Percentiles rank a stretch among this genome's conserved stretches.
Conservation (phyloP, 2,329 filamentous ascomycete genomes). For the Teratosphaeria destructans region DNA sequence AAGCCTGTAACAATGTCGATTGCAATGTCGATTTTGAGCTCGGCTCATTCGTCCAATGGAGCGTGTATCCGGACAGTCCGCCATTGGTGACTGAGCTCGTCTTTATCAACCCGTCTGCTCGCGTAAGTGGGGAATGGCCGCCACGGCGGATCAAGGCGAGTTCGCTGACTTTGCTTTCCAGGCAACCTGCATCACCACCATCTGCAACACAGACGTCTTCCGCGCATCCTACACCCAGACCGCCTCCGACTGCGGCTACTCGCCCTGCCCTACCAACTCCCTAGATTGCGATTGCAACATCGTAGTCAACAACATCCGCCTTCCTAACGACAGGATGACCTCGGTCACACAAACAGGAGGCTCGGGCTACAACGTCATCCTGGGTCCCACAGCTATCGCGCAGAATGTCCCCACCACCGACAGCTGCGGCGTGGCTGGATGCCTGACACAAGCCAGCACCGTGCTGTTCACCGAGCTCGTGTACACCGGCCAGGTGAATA, state of each 20-base stretch:
- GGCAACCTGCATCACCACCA: conserved; percentile 13
- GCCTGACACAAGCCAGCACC: conserved; percentile 2
- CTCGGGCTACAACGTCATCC: conserved; percentile 13
- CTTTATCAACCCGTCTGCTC: conserved; percentile 8
- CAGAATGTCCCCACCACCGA: conserved; percentile 7
- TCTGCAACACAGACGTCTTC: conserved; percentile 13
- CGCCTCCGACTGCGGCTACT: conserved; percentile 3
- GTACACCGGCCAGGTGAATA: conserved; percentile 10
- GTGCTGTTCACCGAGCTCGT: conserved; percentile 6
- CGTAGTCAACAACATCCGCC: conserved; percentile 10
- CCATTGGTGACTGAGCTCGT: conserved; percentile 8
- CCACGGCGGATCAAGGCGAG: background rate
- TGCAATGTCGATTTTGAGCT: conserved; percentile 13
- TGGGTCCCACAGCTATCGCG: conserved; percentile 10
- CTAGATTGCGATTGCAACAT: conserved; percentile 16
- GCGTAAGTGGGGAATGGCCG: background rate
- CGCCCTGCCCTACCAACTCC: conserved; percentile 14
- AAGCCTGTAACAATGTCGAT: conserved; percentile 6
- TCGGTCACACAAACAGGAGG: conserved; percentile 13
- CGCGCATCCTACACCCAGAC: conserved; percentile 8
- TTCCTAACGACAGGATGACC: conserved; percentile 8
- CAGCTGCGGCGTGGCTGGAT: conserved; percentile 4
- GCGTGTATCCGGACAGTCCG: conserved; percentile 1
- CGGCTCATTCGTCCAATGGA: conserved; percentile 12
- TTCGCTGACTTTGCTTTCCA: background rate